Evolutionary conservation across 2,329 filamentous ascomycete genomes (phyloP).

Genomic region (Onygenales sp.): DNA sequence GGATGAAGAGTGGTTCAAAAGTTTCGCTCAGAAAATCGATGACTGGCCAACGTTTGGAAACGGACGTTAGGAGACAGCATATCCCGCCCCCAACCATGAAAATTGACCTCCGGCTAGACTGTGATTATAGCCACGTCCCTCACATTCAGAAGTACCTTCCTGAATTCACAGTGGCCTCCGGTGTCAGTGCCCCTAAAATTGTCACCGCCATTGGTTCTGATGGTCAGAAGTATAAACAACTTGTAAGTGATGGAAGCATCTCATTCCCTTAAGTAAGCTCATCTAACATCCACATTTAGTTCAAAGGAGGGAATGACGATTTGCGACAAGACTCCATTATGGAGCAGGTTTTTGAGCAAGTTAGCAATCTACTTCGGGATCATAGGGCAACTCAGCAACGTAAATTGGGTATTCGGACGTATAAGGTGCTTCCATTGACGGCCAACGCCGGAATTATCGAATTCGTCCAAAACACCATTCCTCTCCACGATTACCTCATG

Average conservation of each 20-base stretch:
- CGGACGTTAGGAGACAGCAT: constrained; percentile 52
- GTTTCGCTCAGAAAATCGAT: constrained; percentile 53
- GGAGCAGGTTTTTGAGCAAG: constrained; percentile 98
- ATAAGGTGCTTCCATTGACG: constrained; percentile 89
- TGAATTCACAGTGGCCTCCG: constrained; percentile 75
- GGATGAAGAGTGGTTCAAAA: constrained; percentile 59
- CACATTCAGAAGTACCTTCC: constrained; percentile 62
- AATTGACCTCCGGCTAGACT: constrained; percentile 62
- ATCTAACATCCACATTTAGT: constrained; percentile 31
- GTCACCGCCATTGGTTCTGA: constrained; percentile 72
- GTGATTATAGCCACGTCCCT: constrained; percentile 69
- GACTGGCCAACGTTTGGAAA: constrained; percentile 54
- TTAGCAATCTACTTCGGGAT: constrained; percentile 77
- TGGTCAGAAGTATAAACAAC: constrained; percentile 72
- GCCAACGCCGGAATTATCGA: constrained; percentile 85
- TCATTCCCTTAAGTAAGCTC: background rate
- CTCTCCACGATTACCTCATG: constrained; percentile 84
- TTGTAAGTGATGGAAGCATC: constrained; percentile 42
- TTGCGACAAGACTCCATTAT: constrained; percentile 95
- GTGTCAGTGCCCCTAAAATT: constrained; percentile 88
- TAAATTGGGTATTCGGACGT: constrained; percentile 83
- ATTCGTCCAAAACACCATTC: constrained; percentile 88
- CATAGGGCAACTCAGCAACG: constrained; percentile 82
- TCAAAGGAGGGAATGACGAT: constrained; percentile 94
- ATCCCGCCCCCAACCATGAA: constrained; percentile 87